phyloP scores from a whole-genome alignment of 2,329 filamentous ascomycete genomes.

The Pseudogymnoascus sp. region DNA sequence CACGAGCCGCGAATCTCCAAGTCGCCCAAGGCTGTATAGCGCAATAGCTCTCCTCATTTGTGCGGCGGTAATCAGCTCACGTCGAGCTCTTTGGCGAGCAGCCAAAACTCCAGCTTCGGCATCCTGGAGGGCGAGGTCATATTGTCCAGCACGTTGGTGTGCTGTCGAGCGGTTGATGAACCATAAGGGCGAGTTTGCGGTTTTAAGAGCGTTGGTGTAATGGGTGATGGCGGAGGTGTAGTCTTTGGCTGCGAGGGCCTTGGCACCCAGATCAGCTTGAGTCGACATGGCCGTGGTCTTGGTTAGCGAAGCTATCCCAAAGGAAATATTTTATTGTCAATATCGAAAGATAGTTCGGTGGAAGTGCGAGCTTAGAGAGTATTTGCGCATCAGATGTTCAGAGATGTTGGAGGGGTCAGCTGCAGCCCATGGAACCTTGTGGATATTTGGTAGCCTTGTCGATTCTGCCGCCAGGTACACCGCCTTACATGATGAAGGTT shows the following conservation, averaged over 20 bases:
- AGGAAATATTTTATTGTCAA: not conserved
- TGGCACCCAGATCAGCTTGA: constrained; percentile 40
- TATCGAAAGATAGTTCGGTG: not conserved
- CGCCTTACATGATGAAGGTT: not conserved
- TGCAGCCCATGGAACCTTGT: constrained; percentile 3
- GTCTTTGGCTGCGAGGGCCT: constrained; percentile 56
- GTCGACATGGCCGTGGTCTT: constrained; percentile 37
- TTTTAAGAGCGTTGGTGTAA: constrained; percentile 60
- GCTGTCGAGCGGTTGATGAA: constrained; percentile 76
- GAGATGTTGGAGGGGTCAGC: not conserved
- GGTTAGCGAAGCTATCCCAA: not conserved
- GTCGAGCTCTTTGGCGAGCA: constrained; percentile 60
- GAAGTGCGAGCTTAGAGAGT: not conserved
- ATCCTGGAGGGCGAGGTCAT: constrained; percentile 59
- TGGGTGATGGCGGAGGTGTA: constrained; percentile 60
- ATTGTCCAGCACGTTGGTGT: constrained; percentile 55
- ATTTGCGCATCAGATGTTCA: not conserved
- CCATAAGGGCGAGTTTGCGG: constrained; percentile 69
- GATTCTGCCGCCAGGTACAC: not conserved
- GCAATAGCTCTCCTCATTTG: constrained; percentile 74
- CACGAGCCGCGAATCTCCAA: constrained; percentile 67
- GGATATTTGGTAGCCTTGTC: constrained; percentile 7
- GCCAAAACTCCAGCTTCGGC: constrained; percentile 57
- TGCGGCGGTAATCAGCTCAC: constrained; percentile 69
- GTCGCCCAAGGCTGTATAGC: constrained; percentile 60